Base-by-base conservation (phyloP, 129 eudicot genomes). In the Heracleum sosnowskyi region DNA sequence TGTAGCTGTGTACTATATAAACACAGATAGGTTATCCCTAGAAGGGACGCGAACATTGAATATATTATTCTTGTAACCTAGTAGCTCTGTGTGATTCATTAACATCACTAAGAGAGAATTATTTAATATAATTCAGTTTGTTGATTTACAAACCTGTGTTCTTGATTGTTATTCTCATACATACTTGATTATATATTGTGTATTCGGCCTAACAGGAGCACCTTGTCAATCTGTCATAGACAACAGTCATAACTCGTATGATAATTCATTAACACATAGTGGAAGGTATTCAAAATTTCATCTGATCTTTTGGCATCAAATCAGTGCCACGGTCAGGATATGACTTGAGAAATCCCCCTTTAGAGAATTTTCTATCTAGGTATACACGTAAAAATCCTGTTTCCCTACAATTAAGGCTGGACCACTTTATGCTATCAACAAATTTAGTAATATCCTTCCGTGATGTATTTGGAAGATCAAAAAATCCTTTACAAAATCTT, bases 231-330 rank as follows among this genome's bases (percentile, higher is more conserved):
- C n/a, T 49, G 29, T 63, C 31, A 17, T 40, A 1, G 75, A 33
- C 62, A 77, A 63, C 41, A 62, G 39, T 53, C 44, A 63, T 69
- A n/a, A n/a, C n/a, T n/a, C n/a, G n/a, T n/a, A 42, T 49, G 37
- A 46, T 35, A 35, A n/a, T n/a, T n/a, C n/a, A n/a, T n/a, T n/a
- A n/a, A 8, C 36, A 69, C 74, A 69, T 1, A 13, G 45, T 36
- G 74, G 39, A 37, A 70, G 31, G 46, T 10, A 70, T 39, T 35
- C 42, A 37, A 40, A 37, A 20, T 36, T 70, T 39, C 31, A 70
- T 35, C 47, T 37, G 26, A 20, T 36, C 17, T 20, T 37, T 70
- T 37, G 29, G 47, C 31, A 11, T 70, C 75, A 22, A 39, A 70
- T 22, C 74, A 70, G 33, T 70, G 29, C 4, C 20, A 15, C 37